phyloP scores from a whole-genome alignment of 495 filamentous ascomycete genomes.

The Podospora didyma region DNA sequence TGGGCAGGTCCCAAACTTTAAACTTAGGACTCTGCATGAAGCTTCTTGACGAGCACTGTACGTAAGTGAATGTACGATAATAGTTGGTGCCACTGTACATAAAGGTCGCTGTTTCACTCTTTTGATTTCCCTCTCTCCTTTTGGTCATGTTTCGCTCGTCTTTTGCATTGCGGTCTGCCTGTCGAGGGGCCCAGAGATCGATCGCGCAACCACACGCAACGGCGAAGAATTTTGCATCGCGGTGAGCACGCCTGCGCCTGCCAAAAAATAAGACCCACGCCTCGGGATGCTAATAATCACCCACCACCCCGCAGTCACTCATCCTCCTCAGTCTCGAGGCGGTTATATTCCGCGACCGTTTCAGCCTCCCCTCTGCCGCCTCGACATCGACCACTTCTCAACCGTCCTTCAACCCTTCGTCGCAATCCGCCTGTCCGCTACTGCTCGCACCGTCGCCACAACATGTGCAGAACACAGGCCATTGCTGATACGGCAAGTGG shows the following conservation, averaged over 20 bases:
- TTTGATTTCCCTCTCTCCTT: conserved; percentile 4
- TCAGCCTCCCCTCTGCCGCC: not conserved
- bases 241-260: conserved; percentile 4
- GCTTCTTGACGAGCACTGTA: conserved; percentile 8
- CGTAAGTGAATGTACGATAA: conserved; percentile 18
- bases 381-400: conserved; percentile 14
- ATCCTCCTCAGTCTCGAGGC: conserved; percentile 5
- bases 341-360: conserved; percentile 18
- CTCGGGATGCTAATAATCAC: conserved; percentile 8
- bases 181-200: conserved; percentile 21
- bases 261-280: not conserved
- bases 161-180: conserved; percentile 15
- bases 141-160: conserved; percentile 26
- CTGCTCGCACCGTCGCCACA: conserved; percentile 51
- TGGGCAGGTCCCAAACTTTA: not conserved
- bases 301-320: conserved; percentile 23
- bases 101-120: not conserved
- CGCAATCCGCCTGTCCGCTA: conserved; percentile 32
- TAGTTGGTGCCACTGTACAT: conserved; percentile 19
- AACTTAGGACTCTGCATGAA: conserved; percentile 5
- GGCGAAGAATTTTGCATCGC: conserved; percentile 21
- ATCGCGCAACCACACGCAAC: not conserved
- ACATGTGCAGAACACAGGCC: conserved; percentile 52
- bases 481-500: conserved; percentile 40
- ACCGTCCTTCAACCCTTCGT: conserved; percentile 13